These are phyloP conservation scores for Vigna angularis DNA, from an alignment of 306 rosid species.

Conservation along the genomic window DNA sequence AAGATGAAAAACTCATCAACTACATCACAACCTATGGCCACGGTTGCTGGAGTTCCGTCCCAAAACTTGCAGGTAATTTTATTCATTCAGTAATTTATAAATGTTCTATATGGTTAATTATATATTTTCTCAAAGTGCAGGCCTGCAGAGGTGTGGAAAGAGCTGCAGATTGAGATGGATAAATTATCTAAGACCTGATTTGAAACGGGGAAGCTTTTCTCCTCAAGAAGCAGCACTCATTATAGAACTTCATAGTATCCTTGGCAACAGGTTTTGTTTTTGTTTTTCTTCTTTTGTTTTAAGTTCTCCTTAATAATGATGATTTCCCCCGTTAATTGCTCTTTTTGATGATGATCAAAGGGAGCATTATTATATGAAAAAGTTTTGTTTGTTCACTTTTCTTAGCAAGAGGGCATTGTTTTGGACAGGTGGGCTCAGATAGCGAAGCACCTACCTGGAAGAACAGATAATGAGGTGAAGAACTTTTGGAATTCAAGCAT, in stretches of 20 bases:
- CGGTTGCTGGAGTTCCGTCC: constrained; percentile 99
- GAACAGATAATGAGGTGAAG: constrained; percentile 99
- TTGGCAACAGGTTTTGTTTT: constrained; percentile 75
- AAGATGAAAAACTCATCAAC: constrained; percentile 94
- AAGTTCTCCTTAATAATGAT: neutral
- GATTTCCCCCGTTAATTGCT: neutral
- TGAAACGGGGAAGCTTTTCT: constrained; percentile 96
- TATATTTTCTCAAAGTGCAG: constrained; percentile 37
- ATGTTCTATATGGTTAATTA: neutral
- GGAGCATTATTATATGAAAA: constrained; percentile 31
- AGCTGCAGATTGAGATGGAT: constrained; percentile 98
- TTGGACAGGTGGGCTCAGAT: constrained; percentile 91
- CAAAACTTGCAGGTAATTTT: constrained; percentile 79
- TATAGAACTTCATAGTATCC: constrained; percentile 87
- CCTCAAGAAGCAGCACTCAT: constrained; percentile 93
- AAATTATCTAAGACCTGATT: constrained; percentile 93
- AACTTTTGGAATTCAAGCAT: constrained; percentile 99
- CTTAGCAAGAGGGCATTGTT: constrained; percentile 2
- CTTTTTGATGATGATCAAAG: constrained; percentile 1
- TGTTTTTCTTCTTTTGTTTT: neutral
- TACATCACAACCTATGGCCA: constrained; percentile 91
- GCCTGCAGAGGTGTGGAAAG: constrained; percentile 92
- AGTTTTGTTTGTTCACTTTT: constrained; percentile 15
- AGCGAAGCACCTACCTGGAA: constrained; percentile 96
- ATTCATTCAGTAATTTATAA: neutral